Percentiles rank a stretch among this genome's conserved stretches.
Evolutionary conservation across 768 basidiomycete genomes (phyloP).

Genomic region (Lentinula boryana): DNA sequence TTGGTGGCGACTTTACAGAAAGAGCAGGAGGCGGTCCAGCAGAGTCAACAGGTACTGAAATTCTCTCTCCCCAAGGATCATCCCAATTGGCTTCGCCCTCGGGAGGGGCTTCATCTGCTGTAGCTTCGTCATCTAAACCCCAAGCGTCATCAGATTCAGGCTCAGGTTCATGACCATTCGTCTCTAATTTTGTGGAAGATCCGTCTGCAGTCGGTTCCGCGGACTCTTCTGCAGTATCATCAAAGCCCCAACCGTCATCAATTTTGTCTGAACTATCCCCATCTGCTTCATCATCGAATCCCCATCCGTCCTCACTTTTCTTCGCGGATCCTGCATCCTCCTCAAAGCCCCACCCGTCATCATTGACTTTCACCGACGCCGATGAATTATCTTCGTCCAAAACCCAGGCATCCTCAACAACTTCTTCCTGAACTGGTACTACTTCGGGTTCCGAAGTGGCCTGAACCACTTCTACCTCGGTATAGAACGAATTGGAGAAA

Average conservation of each 20-base stretch:
- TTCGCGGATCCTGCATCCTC: constrained; percentile 21
- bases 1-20: constrained; percentile 34
- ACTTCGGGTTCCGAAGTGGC: constrained; percentile 25
- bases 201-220: constrained; percentile 33
- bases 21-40: constrained; percentile 25
- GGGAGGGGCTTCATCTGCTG: constrained; percentile 21
- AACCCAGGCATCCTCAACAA: constrained; percentile 41
- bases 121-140: constrained; percentile 62
- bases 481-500: constrained; percentile 32
- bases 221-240: constrained; percentile 8
- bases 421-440: constrained; percentile 14
- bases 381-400: constrained; percentile 35
- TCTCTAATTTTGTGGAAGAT: constrained; percentile 6
- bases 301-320: constrained; percentile 5
- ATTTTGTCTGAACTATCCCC: background rate
- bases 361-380: constrained; percentile 26
- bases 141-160: constrained; percentile 51
- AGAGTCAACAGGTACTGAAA: constrained; percentile 15
- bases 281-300: constrained; percentile 6
- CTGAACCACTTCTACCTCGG: constrained; percentile 24
- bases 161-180: constrained; percentile 25
- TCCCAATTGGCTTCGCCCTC: constrained; percentile 51
- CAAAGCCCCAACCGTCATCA: constrained; percentile 16
- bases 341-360: constrained; percentile 49
- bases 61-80: constrained; percentile 60